phyloP scores from a whole-genome alignment of 495 filamentous ascomycete species.

The Hypoxylon trugodes region DNA sequence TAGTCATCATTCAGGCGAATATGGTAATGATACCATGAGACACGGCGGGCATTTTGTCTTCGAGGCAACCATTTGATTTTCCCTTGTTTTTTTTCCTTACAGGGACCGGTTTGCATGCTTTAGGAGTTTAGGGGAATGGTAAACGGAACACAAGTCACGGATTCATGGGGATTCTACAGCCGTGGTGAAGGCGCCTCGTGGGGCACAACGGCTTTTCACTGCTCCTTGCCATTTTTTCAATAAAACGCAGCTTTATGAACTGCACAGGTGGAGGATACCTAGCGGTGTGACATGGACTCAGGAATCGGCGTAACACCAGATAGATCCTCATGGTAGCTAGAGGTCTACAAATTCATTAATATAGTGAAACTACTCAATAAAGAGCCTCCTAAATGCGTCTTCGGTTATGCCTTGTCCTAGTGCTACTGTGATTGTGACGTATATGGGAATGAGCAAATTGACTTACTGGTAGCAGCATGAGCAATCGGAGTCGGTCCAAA shows the following conservation, averaged over 20 bases:
- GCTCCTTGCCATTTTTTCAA: too few species aligned
- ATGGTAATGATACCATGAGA: constrained; percentile 38
- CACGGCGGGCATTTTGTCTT: constrained; percentile 21
- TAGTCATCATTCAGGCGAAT: constrained; percentile 23
- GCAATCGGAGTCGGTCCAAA: too few species aligned
- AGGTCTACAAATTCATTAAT: background rate
- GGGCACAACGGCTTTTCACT: constrained; percentile 15
- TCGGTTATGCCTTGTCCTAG: too few species aligned
- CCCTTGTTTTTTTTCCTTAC: constrained; percentile 1
- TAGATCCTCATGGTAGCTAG: background rate
- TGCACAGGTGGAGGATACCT: too few species aligned
- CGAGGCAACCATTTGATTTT: constrained; percentile 1
- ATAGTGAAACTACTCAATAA: background rate
- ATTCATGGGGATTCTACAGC: constrained; percentile 2
- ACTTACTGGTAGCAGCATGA: too few species aligned
- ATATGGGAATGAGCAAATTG: background rate
- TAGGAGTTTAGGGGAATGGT: constrained; percentile 16
- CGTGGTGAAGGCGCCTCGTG: constrained; percentile 8
- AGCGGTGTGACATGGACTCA: too few species aligned
- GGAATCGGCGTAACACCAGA: background rate
- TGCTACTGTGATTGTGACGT: background rate
- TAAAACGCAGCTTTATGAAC: too few species aligned
- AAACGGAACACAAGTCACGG: background rate
- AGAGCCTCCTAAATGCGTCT: background rate
- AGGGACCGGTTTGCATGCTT: constrained; percentile 19